These are phyloP conservation scores for Saccharomycopsis fermentans DNA, from an alignment of 805 yeast species.

Conservation along the genomic window DNA sequence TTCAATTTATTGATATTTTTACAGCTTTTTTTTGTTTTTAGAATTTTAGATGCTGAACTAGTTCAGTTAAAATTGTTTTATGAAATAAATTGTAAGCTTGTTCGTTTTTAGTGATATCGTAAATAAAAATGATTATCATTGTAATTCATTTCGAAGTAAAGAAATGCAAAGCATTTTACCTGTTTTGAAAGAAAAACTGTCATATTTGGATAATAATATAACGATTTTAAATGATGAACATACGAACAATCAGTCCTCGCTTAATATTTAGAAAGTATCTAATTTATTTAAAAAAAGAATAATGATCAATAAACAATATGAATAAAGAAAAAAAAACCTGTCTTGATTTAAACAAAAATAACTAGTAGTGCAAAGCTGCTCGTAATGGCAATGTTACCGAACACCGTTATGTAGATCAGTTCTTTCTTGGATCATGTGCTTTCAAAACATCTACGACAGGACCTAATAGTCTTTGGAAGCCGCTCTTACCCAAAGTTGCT, in stretches of 20 bases:
- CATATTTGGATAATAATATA: too few species aligned
- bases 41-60: not conserved
- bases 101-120: not conserved
- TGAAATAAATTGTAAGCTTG: not conserved
- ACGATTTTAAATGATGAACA: too few species aligned
- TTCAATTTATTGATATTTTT: not conserved
- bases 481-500: slow-evolving; percentile 86
- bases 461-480: slow-evolving; percentile 88
- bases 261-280: not conserved
- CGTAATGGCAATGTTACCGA: too few species aligned
- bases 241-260: not conserved
- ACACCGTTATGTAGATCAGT: not conserved
- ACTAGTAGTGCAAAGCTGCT: too few species aligned
- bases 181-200: too few species aligned
- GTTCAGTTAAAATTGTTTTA: not conserved
- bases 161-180: too few species aligned
- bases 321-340: not conserved
- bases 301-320: not conserved
- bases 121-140: too few species aligned
- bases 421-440: slow-evolving; percentile 68
- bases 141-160: too few species aligned
- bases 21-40: not conserved
- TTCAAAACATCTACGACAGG: slow-evolving; percentile 87
- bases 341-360: not conserved
- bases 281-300: not conserved